Evolutionary conservation across 306 rosid species (phyloP).

Genomic region (Aeschynomene evenia): DNA sequence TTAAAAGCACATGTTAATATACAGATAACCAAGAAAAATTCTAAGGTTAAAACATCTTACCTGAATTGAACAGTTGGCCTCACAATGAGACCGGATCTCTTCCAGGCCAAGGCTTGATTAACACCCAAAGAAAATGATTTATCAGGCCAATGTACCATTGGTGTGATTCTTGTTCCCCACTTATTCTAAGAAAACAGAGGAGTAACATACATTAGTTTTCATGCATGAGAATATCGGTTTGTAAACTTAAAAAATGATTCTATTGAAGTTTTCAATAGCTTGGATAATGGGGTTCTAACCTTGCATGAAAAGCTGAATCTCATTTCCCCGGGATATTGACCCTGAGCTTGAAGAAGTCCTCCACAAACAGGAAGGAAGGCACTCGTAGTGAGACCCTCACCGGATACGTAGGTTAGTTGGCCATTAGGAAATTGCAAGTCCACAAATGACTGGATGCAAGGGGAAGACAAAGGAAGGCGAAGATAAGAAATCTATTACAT

Average conservation of each 20-base stretch:
- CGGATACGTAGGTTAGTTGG: conserved; percentile 87
- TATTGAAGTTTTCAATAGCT: conserved; percentile 2
- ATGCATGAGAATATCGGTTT: conserved; percentile 10
- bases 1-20: neutral
- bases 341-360: conserved; percentile 98
- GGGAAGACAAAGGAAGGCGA: neutral
- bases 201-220: conserved; percentile 26
- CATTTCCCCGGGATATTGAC: conserved; percentile 99
- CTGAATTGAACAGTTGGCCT: conserved; percentile 91
- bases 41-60: conserved; percentile 37
- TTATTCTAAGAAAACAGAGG: conserved; percentile 57
- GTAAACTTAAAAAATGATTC: neutral
- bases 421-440: conserved; percentile 98
- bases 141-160: conserved; percentile 92
- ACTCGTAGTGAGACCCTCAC: conserved; percentile 90
- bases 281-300: conserved; percentile 63
- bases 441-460: conserved; percentile 71
- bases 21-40: conserved; percentile 2
- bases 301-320: conserved; percentile 94
- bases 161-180: conserved; percentile 92
- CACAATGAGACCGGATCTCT: conserved; percentile 93
- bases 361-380: conserved; percentile 85
- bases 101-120: conserved; percentile 95
- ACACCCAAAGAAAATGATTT: conserved; percentile 83
- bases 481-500: conserved; percentile 15